A percentile compares a stretch with the other conserved stretches of the same genome.
Evolutionary conservation across 73 alveolate genomes (phyloP).

Genomic region (Blepharisma japonicum): DNA sequence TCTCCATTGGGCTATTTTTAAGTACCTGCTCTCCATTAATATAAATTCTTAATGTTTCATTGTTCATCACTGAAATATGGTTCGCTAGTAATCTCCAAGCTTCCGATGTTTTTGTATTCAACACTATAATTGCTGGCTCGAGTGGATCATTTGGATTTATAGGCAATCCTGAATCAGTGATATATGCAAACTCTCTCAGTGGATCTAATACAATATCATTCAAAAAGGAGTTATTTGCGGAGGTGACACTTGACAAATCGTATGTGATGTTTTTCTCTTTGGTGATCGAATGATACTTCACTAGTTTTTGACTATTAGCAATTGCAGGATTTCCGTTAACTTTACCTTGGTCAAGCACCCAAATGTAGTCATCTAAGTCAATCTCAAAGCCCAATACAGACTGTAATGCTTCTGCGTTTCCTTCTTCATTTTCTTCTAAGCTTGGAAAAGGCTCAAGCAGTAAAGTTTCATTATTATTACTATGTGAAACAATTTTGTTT

Average conservation of each 20-base stretch:
- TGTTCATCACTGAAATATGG: conserved; percentile 42
- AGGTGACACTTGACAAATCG: conserved; percentile 37
- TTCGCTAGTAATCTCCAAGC: conserved; percentile 42
- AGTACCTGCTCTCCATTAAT: conserved; percentile 38
- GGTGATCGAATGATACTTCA: conserved; percentile 28
- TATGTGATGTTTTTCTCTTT: conserved; percentile 27
- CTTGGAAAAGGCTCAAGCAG: conserved; percentile 64
- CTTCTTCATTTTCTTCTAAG: conserved; percentile 35
- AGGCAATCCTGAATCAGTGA: conserved; percentile 56
- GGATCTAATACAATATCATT: conserved; percentile 60
- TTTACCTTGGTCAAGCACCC: conserved; percentile 64
- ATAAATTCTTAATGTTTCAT: conserved; percentile 57
- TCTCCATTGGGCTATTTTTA: conserved; percentile 45
- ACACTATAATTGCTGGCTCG: conserved; percentile 54
- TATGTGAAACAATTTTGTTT: conserved; percentile 30
- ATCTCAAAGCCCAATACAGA: conserved; percentile 69
- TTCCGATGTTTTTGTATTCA: conserved; percentile 33
- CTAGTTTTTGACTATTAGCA: conserved; percentile 39
- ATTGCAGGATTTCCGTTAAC: conserved; percentile 17
- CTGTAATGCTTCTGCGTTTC: conserved; percentile 24
- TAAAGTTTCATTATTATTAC: conserved; percentile 18
- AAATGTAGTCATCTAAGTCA: conserved; percentile 46
- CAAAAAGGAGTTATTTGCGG: conserved; percentile 45
- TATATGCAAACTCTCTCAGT: conserved; percentile 48
- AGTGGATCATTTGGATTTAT: conserved; percentile 26